Evolutionary conservation across 345 rosid species (phyloP).

Genomic region (Hirschfeldia incana): DNA sequence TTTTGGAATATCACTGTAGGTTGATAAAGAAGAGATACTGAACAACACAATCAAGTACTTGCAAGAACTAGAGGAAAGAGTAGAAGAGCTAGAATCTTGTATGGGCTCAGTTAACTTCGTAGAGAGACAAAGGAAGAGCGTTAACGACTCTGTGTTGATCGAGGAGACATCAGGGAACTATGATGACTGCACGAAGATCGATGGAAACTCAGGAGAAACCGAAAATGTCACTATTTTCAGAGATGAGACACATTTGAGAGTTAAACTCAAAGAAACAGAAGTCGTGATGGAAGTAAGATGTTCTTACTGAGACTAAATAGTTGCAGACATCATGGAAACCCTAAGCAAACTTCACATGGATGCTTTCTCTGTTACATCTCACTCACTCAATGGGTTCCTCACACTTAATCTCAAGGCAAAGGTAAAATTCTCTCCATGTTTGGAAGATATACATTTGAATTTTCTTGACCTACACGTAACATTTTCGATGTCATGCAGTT

Average conservation of each 20-base stretch:
- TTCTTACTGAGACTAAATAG: conserved; percentile 59
- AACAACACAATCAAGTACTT: conserved; percentile 64
- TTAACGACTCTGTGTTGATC: conserved; percentile 40
- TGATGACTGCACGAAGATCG: conserved; percentile 41
- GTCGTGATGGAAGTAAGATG: conserved; percentile 70
- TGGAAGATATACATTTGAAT: background rate
- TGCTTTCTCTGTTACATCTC: conserved; percentile 62
- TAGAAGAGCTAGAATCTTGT: conserved; percentile 81
- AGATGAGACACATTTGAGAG: too few relatives aligned
- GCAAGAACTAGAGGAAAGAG: conserved; percentile 68
- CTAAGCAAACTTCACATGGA: conserved; percentile 71
- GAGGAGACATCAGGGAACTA: conserved; percentile 77
- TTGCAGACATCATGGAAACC: conserved; percentile 82
- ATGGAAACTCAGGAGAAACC: conserved; percentile 55
- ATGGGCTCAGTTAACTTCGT: conserved; percentile 53
- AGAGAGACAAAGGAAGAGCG: conserved; percentile 44
- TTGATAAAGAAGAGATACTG: conserved; percentile 63
- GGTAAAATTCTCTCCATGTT: conserved; percentile 42
- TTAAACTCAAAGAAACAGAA: conserved; percentile 47
- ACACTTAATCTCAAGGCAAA: conserved; percentile 61
- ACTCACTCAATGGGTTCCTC: conserved; percentile 60
- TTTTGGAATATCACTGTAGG: conserved; percentile 39
- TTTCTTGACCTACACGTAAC: conserved; percentile 7
- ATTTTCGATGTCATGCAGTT: conserved; percentile 44
- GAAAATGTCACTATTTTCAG: conserved; percentile 36